Percentiles rank a stretch among this genome's conserved stretches.
Conservation (phyloP, 257 asterid genomes). For the Schizonepeta tenuifolia region DNA sequence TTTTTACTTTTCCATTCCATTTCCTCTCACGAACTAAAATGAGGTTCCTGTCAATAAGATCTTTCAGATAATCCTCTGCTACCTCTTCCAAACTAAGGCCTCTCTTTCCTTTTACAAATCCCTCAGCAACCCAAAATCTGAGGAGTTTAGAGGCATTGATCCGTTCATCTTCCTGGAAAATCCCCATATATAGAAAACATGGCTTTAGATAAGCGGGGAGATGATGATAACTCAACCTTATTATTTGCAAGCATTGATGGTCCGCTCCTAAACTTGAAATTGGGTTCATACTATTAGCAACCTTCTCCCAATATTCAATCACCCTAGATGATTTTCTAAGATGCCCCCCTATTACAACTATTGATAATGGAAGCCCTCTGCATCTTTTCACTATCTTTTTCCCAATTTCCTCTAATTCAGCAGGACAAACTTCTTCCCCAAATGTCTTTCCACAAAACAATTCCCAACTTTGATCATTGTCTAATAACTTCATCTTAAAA, state of each 20-base stretch:
- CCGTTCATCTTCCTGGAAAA: background rate
- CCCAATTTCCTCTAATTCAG: background rate
- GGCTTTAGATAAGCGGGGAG: background rate
- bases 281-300: background rate
- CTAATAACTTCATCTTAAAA: background rate
- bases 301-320: background rate
- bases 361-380: constrained; percentile 22
- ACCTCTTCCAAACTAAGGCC: constrained; percentile 5
- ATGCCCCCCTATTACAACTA: constrained; percentile 23
- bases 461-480: constrained; percentile 8
- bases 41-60: background rate
- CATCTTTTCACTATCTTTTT: constrained; percentile 2
- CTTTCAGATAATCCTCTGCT: background rate
- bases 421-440: background rate
- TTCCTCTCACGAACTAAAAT: background rate
- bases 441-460: background rate
- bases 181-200: background rate
- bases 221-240: constrained; percentile 1
- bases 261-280: background rate
- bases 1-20: background rate
- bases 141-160: background rate
- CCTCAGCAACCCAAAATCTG: constrained; percentile 14
- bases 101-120: background rate
- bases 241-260: background rate
- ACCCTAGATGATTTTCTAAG: background rate